Evolutionary conservation across 169 alveolate genomes (phyloP), one percentile per base, ranked within the genome.

Genomic region (Cryptosporidium xiaoi): DNA sequence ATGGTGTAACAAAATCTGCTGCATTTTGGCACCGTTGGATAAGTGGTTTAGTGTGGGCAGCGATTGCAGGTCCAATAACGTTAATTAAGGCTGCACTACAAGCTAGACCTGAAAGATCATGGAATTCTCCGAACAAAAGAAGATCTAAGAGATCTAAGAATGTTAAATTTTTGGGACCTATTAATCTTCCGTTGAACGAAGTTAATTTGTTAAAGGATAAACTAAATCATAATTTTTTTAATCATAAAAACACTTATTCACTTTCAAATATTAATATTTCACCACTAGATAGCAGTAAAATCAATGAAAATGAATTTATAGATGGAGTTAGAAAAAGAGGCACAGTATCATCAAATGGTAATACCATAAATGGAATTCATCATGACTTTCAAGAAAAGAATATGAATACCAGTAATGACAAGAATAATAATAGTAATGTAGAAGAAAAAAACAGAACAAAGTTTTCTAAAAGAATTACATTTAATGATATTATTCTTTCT

Each of bases 1-100:
- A 31, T 36, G 77, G 71, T 4, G 87, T 77, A 10, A 77, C 87
- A 0, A 77, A 66, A 60, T 77, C 87, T 60, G 87, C 87, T 7
- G 24, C 31, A 24, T 77, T 77, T 51, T 77, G 87, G 87, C 87
- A 77, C 40, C 69, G 55, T 58, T 77, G 87, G 87, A 62, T 77
- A 20, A 77, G 65, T 48, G 87, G 87, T 56, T 31, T 77, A 7
- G 20, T 77, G 13, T 77, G 87, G 87, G 87, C 87, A 18, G 69
- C 87, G 2, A 36, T 77, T 13, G 87, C 87, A 40, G 87, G 87
- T 10, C 87, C 87, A 40, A 62, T 77, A 15, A 77, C 71, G 27
- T 64, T 77, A 3, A 40, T 77, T 2, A 77, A 62, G 65, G 87
- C 87, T 31, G 62, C 77, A 15, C 34, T 77, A 2, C 71, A 60